Evolutionary conservation across 1,139 yeast species (phyloP).

Genomic region (Arxiozyma slooffiae): DNA sequence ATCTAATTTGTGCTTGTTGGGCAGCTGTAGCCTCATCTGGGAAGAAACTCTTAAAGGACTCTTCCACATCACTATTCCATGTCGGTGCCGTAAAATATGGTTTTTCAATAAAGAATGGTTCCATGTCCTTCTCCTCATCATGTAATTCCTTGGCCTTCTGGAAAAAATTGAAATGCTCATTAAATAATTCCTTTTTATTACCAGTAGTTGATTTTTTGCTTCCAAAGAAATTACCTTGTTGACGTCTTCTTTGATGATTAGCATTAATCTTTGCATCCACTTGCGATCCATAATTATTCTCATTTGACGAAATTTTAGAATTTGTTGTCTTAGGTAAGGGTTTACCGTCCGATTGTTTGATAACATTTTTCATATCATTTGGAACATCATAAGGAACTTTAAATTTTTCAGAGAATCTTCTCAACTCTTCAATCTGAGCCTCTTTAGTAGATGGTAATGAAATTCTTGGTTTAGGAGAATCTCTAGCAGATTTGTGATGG

Average conservation of each 20-base stretch:
- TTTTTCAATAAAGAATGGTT: constrained; percentile 41
- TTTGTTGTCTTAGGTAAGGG: constrained; percentile 20
- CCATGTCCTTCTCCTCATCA: constrained; percentile 28
- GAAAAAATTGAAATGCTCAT: constrained; percentile 50
- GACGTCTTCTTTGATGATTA: constrained; percentile 23
- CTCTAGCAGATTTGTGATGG: constrained; percentile 4
- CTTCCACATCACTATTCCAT: constrained; percentile 57
- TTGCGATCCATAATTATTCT: not conserved
- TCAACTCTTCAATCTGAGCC: constrained; percentile 67
- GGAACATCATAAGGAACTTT: constrained; percentile 71
- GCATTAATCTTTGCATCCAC: not conserved
- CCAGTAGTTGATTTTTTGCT: constrained; percentile 38
- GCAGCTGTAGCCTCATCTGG: constrained; percentile 30
- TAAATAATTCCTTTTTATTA: constrained; percentile 31
- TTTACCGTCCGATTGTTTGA: not conserved
- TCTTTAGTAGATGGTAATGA: constrained; percentile 33
- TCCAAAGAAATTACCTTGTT: constrained; percentile 24
- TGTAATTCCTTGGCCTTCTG: constrained; percentile 31
- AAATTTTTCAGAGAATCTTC: constrained; percentile 73
- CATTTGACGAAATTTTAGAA: constrained; percentile 10
- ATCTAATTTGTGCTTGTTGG: constrained; percentile 24
- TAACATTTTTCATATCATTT: constrained; percentile 44
- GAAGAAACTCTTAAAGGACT: constrained; percentile 42
- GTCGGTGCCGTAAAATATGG: constrained; percentile 74
- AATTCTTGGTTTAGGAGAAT: constrained; percentile 8